These are phyloP conservation scores for Bipolaris victoriae DNA, from an alignment of 2,329 filamentous ascomycete genomes.

Conservation along the genomic window DNA sequence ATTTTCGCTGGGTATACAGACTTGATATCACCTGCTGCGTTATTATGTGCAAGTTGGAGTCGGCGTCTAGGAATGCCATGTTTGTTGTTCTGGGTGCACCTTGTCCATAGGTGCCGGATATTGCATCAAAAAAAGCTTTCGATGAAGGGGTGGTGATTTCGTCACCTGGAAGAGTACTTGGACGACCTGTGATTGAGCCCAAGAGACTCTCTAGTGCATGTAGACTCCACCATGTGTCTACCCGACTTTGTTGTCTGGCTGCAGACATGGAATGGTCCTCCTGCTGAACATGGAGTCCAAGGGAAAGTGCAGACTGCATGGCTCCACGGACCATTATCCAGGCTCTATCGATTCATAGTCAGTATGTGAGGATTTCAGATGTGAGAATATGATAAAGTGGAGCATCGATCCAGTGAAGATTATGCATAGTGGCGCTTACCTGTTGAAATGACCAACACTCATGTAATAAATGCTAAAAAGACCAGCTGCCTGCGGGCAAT, in stretches of 20 bases:
- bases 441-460: slow-evolving; percentile 43
- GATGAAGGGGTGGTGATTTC: slow-evolving; percentile 38
- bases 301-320: slow-evolving; percentile 39
- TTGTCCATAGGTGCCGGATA: background rate
- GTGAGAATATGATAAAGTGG: background rate
- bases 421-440: slow-evolving; percentile 1
- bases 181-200: slow-evolving; percentile 44
- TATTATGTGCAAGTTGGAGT: slow-evolving; percentile 6
- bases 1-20: slow-evolving; percentile 40
- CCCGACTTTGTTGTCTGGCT: slow-evolving; percentile 34
- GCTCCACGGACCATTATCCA: slow-evolving; percentile 42
- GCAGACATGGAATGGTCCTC: slow-evolving; percentile 21
- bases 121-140: background rate
- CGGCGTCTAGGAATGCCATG: slow-evolving; percentile 11
- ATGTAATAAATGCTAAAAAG: slow-evolving; percentile 47
- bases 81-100: background rate
- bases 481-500: slow-evolving; percentile 22
- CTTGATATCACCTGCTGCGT: slow-evolving; percentile 18
- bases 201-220: slow-evolving; percentile 43
- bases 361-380: background rate
- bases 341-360: slow-evolving; percentile 26
- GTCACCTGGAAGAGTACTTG: slow-evolving; percentile 38
- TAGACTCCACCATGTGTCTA: slow-evolving; percentile 48
- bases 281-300: slow-evolving; percentile 45
- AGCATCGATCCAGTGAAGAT: background rate